Evolutionary conservation across 371 early-diverging fungal species (phyloP).

Genomic region (Circinella umbellata): DNA sequence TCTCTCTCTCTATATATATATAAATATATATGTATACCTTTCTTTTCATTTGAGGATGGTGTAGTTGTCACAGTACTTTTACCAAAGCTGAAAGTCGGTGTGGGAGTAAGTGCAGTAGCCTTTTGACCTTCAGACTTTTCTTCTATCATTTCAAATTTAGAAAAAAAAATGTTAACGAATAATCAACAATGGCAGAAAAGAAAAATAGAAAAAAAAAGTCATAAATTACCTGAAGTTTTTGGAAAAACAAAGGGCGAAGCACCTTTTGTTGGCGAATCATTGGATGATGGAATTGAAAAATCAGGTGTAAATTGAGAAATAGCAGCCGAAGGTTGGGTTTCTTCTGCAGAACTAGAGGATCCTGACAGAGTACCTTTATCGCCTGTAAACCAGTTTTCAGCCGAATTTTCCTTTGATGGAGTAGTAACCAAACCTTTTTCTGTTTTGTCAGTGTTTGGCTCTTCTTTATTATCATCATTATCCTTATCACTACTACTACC

Average conservation of each 20-base stretch:
- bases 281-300: background rate
- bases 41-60: background rate
- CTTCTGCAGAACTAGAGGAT: background rate
- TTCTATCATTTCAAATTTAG: background rate
- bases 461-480: background rate
- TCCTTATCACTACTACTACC: background rate
- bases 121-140: background rate
- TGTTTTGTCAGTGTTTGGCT: background rate
- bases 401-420: background rate
- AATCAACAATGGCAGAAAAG: too few relatives aligned
- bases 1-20: too few relatives aligned
- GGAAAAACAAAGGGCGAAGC: conserved; percentile 3
- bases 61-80: background rate
- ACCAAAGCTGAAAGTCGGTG: background rate
- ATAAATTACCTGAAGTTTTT: background rate
- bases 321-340: background rate
- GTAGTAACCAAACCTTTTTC: background rate
- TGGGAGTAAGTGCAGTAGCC: background rate
- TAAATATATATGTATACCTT: background rate
- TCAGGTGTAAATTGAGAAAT: background rate
- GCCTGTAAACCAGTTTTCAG: background rate
- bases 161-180: background rate
- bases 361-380: background rate
- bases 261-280: background rate
- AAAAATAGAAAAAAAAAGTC: too few relatives aligned